Evolutionary conservation across 352 stramenopile species (phyloP), one percentile per base, ranked within the genome.

Genomic region (Thraustotheca clavata): DNA sequence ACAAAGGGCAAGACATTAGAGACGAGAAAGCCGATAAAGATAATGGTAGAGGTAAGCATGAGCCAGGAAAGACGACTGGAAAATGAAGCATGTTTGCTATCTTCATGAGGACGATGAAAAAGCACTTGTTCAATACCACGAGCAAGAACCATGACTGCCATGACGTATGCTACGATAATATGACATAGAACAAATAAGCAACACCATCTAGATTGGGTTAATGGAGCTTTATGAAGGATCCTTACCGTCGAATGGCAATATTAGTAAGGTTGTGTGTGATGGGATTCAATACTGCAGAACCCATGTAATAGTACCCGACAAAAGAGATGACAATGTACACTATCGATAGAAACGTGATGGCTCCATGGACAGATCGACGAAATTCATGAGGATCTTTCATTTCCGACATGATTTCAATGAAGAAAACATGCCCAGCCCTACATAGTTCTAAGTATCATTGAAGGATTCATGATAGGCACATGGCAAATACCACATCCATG

Each of bases 391-490:
- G 57, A 22, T 65, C 20, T 18, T 33, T 16, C 57, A 65, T 65
- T 31, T 65, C 57, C 36, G 57, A 65, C 57, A 65, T 65, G 35
- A 65, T 65, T n/a, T 65, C 57, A 5, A 65, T 46, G 32, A 65
- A 65, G 24, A 65, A 65, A 18, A 65, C 57, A 2, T 65, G 57
- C 1, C 57, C 57, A 34, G 57, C 36, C 57, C 57, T 65, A 55
- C 12, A 33, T n/a, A 54, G n/a, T 26, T 18, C 16, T 22, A 34
- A 50, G 18, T 33, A 35, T 18, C 8, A 49, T 26, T 26, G 34
- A 62, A 46, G 20, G 38, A 34, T 5, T n/a, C 16, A 24, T 14
- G 26, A 62, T 18, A 31, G 4, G 20, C 11, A 65, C 57, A 65
- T 65, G 22, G 57, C 57, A 40, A 65, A 65, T 18, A 65, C 22